A percentile compares a stretch with the other conserved stretches of the same genome.
phyloP scores from a whole-genome alignment of 2,329 filamentous ascomycete genomes.

The Botrytis paeoniae region DNA sequence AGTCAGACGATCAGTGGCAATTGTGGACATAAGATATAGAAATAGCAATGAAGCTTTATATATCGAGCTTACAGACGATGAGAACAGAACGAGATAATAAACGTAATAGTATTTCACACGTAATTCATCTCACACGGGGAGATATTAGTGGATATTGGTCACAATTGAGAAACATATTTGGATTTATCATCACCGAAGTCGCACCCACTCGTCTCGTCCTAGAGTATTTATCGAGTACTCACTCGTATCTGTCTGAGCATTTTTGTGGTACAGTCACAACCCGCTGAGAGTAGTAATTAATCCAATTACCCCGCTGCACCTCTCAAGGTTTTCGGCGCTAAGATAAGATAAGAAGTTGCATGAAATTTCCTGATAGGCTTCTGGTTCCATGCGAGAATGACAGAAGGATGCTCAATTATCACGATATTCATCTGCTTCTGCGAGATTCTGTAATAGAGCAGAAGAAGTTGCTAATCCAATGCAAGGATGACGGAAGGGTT shows the following conservation, averaged over 20 bases:
- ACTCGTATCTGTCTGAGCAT: not conserved
- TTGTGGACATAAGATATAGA: not conserved
- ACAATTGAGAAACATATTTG: not conserved
- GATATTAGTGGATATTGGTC: not conserved
- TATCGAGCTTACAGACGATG: not conserved
- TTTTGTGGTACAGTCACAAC: not conserved
- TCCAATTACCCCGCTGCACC: not conserved
- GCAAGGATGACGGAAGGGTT: not conserved
- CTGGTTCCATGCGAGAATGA: not conserved
- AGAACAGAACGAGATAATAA: not conserved
- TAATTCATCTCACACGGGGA: not conserved
- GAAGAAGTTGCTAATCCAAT: too few relatives aligned
- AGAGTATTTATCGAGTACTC: not conserved
- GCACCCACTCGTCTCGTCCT: not conserved
- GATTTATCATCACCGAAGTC: conserved; percentile 7
- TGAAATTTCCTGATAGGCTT: conserved; percentile 10
- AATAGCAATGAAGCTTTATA: not conserved
- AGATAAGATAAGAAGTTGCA: conserved; percentile 8
- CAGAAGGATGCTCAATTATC: not conserved
- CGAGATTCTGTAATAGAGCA: not conserved
- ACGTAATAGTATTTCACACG: not conserved
- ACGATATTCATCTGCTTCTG: not conserved
- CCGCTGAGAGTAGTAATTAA: not conserved
- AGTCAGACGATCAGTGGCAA: not conserved
- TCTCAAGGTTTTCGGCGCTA: not conserved